These are phyloP conservation scores for Aspergillus wentii DNA, from an alignment of 495 filamentous ascomycete species.

Conservation along the genomic window DNA sequence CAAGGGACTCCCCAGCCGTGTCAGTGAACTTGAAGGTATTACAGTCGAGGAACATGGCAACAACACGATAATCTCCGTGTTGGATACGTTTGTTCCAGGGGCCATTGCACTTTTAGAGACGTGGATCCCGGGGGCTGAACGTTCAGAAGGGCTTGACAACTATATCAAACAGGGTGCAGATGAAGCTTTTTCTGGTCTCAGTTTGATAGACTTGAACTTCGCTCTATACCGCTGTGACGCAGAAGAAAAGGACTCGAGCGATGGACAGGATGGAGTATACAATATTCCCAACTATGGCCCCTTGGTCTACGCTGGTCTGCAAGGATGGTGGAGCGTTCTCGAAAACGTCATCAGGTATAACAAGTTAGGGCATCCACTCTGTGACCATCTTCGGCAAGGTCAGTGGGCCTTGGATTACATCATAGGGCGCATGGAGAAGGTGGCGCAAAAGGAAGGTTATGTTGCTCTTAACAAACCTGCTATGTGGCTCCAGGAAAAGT, in stretches of 20 bases:
- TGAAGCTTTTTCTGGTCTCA: constrained; percentile 68
- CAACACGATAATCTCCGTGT: constrained; percentile 76
- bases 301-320: constrained; percentile 90
- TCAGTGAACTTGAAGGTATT: constrained; percentile 67
- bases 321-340: constrained; percentile 97
- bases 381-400: constrained; percentile 85
- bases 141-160: constrained; percentile 71
- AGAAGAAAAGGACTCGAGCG: constrained; percentile 80
- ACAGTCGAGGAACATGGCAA: constrained; percentile 59
- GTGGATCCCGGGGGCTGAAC: constrained; percentile 80
- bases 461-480: constrained; percentile 57
- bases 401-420: constrained; percentile 95
- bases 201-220: constrained; percentile 83
- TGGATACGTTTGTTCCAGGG: constrained; percentile 79
- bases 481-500: constrained; percentile 76
- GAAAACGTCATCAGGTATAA: constrained; percentile 83
- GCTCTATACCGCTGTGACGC: constrained; percentile 87
- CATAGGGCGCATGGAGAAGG: constrained; percentile 68
- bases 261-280: constrained; percentile 80
- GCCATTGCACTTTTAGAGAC: constrained; percentile 95
- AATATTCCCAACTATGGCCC: constrained; percentile 76
- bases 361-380: constrained; percentile 87
- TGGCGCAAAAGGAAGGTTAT: constrained; percentile 56
- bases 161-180: constrained; percentile 79
- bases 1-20: constrained; percentile 74